Evolutionary conservation across 495 filamentous ascomycete genomes (phyloP).

Genomic region (Chaetomium tenue): DNA sequence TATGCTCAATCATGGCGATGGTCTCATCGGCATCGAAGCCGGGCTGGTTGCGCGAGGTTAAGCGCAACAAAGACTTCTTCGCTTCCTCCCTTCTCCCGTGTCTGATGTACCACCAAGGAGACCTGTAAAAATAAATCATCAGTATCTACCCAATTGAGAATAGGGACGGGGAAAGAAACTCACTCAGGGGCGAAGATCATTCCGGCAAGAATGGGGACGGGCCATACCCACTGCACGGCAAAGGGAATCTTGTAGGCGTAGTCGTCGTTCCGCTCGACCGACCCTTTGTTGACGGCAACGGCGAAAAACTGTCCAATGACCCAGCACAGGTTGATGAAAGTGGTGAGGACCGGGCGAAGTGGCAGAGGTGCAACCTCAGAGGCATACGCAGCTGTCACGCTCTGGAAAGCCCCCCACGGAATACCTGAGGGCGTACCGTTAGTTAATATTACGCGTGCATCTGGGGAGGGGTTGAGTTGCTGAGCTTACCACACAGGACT

Average conservation of each 20-base stretch:
- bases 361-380: conserved; percentile 64
- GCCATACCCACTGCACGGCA: conserved; percentile 73
- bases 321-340: conserved; percentile 73
- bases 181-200: conserved; percentile 62
- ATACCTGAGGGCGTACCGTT: conserved; percentile 52
- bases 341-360: conserved; percentile 64
- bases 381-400: conserved; percentile 66
- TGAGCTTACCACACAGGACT: conserved; percentile 49
- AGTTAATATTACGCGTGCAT: neutral
- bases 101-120: conserved; percentile 69
- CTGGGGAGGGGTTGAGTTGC: neutral
- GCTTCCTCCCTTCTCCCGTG: conserved; percentile 56
- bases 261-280: conserved; percentile 51
- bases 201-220: conserved; percentile 61
- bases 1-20: conserved; percentile 70
- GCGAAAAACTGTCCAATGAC: conserved; percentile 67
- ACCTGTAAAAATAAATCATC: neutral
- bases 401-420: conserved; percentile 63
- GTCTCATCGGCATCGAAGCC: conserved; percentile 62
- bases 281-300: conserved; percentile 59
- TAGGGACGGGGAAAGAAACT: neutral
- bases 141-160: neutral
- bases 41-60: conserved; percentile 53
- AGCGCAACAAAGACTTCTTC: conserved; percentile 55
- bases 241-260: conserved; percentile 66